phyloP scores from a whole-genome alignment of 2,329 filamentous ascomycete genomes.

The Helminthosporium solani region DNA sequence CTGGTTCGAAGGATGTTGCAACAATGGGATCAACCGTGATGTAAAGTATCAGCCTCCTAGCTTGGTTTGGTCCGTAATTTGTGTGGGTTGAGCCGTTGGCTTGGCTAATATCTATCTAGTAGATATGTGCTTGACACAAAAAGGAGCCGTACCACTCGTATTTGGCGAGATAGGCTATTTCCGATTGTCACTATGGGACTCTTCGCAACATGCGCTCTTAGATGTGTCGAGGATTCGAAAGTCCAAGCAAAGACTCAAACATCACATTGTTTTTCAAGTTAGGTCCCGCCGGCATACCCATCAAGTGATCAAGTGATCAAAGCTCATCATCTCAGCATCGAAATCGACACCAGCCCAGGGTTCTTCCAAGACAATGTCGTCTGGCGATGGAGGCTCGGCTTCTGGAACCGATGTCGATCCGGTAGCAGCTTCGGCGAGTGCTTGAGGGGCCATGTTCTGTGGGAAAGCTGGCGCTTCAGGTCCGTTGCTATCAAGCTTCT shows the following conservation, averaged over 20 bases:
- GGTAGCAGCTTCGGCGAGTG: conserved; percentile 9
- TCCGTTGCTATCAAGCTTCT: conserved; percentile 17
- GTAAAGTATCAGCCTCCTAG: too few species aligned
- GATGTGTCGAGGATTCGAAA: not conserved
- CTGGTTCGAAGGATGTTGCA: too few species aligned
- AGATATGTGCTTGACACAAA: too few species aligned
- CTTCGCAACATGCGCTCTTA: not conserved
- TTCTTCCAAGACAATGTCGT: conserved; percentile 11
- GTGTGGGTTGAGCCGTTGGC: too few species aligned
- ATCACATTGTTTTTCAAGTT: conserved; percentile 26
- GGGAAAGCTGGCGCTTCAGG: conserved; percentile 7
- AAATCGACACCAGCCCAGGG: conserved; percentile 17
- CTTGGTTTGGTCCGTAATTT: too few species aligned
- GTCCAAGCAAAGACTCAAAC: conserved; percentile 23
- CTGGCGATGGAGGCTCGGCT: conserved; percentile 4
- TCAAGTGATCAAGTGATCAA: conserved; percentile 31
- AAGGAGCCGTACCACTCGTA: too few species aligned
- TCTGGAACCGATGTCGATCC: conserved; percentile 2
- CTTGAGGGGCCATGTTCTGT: conserved; percentile 11
- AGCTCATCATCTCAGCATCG: conserved; percentile 29
- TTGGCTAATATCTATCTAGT: too few species aligned
- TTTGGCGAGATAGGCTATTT: too few species aligned
- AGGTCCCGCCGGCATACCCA: conserved; percentile 23
- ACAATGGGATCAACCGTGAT: too few species aligned
- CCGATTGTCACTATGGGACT: too few species aligned